These are phyloP conservation scores for Fusarium sp. DNA, from an alignment of 2,329 filamentous ascomycete species.

Conservation along the genomic window DNA sequence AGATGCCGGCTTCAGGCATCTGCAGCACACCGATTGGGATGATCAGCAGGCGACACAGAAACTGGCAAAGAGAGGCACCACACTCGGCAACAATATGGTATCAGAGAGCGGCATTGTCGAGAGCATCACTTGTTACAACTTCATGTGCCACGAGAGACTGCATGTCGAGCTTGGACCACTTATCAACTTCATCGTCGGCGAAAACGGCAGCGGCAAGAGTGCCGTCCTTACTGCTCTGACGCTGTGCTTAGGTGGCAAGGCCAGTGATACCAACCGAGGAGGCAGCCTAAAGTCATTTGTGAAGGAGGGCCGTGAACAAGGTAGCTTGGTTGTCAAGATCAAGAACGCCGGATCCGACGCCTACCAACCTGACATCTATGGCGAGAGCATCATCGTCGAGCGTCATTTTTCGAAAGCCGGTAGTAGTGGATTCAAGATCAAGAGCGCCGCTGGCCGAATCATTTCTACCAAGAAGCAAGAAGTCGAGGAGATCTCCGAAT, in stretches of 20 bases:
- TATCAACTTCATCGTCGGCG: constrained; percentile 98
- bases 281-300: constrained; percentile 91
- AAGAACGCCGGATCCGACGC: constrained; percentile 91
- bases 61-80: constrained; percentile 62
- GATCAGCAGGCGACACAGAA: constrained; percentile 75
- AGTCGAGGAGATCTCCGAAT: constrained; percentile 92
- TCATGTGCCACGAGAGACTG: constrained; percentile 93
- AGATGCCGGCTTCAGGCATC: constrained; percentile 69
- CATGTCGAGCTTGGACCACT: constrained; percentile 88
- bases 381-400: constrained; percentile 89
- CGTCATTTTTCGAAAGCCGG: constrained; percentile 84
- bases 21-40: constrained; percentile 67
- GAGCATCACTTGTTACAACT: constrained; percentile 87
- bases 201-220: constrained; percentile 98
- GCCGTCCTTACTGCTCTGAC: constrained; percentile 94
- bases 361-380: constrained; percentile 85
- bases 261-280: constrained; percentile 91
- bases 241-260: constrained; percentile 94
- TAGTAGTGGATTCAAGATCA: constrained; percentile 87
- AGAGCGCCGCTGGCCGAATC: constrained; percentile 75
- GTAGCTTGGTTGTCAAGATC: constrained; percentile 82
- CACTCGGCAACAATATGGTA: constrained; percentile 75
- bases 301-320: constrained; percentile 85
- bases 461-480: constrained; percentile 88
- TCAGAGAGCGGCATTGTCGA: constrained; percentile 90